Conservation (phyloP, 1,284 basidiomycete genomes). For the Irpex rosettiformis region DNA sequence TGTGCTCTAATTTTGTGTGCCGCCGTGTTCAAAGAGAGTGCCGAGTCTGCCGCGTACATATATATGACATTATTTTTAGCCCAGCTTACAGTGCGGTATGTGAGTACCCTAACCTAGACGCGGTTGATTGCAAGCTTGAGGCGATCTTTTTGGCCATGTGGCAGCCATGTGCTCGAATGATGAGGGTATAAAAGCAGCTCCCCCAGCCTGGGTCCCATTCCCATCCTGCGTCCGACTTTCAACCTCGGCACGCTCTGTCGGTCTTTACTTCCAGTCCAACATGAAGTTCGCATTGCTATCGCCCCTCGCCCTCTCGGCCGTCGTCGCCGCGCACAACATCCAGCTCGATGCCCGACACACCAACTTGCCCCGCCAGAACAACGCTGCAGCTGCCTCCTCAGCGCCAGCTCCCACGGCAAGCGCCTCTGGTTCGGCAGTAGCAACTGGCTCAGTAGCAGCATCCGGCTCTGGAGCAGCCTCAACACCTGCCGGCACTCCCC, state of each 20-base stretch:
- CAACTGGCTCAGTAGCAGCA: conserved; percentile 26
- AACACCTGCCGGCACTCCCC: conserved; percentile 14
- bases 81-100: too few species aligned
- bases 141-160: neutral
- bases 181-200: neutral
- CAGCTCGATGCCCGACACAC: conserved; percentile 17
- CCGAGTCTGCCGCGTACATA: neutral
- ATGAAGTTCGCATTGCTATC: conserved; percentile 36
- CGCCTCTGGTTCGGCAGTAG: conserved; percentile 25
- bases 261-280: conserved; percentile 12
- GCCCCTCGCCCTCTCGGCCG: conserved; percentile 29
- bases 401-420: conserved; percentile 10
- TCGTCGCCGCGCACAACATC: conserved; percentile 26
- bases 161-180: neutral
- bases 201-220: neutral
- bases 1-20: too few species aligned
- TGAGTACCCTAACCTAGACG: too few species aligned
- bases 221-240: neutral
- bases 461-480: conserved; percentile 11
- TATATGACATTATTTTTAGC: neutral
- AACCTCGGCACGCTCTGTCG: neutral
- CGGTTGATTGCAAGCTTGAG: too few species aligned
- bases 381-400: conserved; percentile 28
- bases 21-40: neutral
- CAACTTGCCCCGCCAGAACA: conserved; percentile 28